Percentiles rank a stretch among this genome's conserved stretches.
These are phyloP conservation scores for Colletotrichum orbiculare DNA, from an alignment of 2,329 filamentous ascomycete genomes.

Conservation along the genomic window DNA sequence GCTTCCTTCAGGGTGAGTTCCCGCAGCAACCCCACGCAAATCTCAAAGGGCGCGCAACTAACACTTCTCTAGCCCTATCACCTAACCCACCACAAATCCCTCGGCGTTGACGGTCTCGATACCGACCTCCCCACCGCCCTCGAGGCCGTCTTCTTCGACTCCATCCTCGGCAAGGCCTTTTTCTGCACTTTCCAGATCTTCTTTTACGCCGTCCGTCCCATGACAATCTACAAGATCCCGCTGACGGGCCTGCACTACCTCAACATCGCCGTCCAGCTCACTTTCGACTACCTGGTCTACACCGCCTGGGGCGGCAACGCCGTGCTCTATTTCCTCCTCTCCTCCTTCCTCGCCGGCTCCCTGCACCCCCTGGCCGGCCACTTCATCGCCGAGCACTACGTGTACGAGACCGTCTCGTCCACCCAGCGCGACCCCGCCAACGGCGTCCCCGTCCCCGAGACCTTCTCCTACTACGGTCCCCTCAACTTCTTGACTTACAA, in stretches of 20 bases:
- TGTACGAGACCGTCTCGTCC: conserved; percentile 73
- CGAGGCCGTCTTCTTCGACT: conserved; percentile 94
- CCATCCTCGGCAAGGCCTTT: conserved; percentile 95
- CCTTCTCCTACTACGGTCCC: conserved; percentile 95
- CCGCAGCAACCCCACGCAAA: not conserved
- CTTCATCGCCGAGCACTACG: conserved; percentile 98
- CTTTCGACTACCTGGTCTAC: conserved; percentile 80
- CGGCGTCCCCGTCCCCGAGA: conserved; percentile 82
- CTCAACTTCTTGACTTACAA: conserved; percentile 96
- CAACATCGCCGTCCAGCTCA: conserved; percentile 82
- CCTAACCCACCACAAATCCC: conserved; percentile 97
- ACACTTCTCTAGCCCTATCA: conserved; percentile 81
- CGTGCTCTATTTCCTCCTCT: conserved; percentile 85
- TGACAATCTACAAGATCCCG: conserved; percentile 91
- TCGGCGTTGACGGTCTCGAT: conserved; percentile 95
- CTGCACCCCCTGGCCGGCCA: conserved; percentile 95
- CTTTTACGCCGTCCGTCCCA: conserved; percentile 96
- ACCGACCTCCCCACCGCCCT: conserved; percentile 93
- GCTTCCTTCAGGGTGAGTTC: conserved; percentile 85
- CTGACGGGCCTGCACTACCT: conserved; percentile 86
- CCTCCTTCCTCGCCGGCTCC: conserved; percentile 92
- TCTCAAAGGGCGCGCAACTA: conserved; percentile 33
- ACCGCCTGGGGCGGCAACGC: conserved; percentile 70
- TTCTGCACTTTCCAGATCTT: conserved; percentile 99
- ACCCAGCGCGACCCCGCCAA: conserved; percentile 68